These are phyloP conservation scores for carrot (Daucus carota) DNA, from an alignment of 129 eudicot species.

Conservation along the genomic window DH1_v3.0 NC_030386.2:25127501-25128000, in stretches of 20 bases:
- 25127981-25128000: slow-evolving; percentile 89
- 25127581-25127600: slow-evolving; percentile 62
- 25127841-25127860: slow-evolving; percentile 34
- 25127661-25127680: slow-evolving; percentile 44
- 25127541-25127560: slow-evolving; percentile 55
- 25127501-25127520: slow-evolving; percentile 65
- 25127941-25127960: slow-evolving; percentile 65
- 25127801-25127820: slow-evolving; percentile 22
- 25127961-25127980: slow-evolving; percentile 63
- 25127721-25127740: background rate
- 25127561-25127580: slow-evolving; percentile 67
- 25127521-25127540: slow-evolving; percentile 56
- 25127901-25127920: background rate
- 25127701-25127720: slow-evolving; percentile 23
- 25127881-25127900: slow-evolving; percentile 13
- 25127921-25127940: slow-evolving; percentile 18
- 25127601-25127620: slow-evolving; percentile 43
- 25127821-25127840: slow-evolving; percentile 25
- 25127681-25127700: slow-evolving; percentile 41
- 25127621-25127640: slow-evolving; percentile 36
- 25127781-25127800: slow-evolving; percentile 15
- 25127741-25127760: too few relatives aligned
- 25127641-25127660: slow-evolving; percentile 33
- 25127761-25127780: too few relatives aligned
- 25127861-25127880: slow-evolving; percentile 60